Percentiles rank a stretch among this genome's conserved stretches.
Evolutionary conservation across 768 basidiomycete species (phyloP).

Genomic region (Boletus eberwhitei): DNA sequence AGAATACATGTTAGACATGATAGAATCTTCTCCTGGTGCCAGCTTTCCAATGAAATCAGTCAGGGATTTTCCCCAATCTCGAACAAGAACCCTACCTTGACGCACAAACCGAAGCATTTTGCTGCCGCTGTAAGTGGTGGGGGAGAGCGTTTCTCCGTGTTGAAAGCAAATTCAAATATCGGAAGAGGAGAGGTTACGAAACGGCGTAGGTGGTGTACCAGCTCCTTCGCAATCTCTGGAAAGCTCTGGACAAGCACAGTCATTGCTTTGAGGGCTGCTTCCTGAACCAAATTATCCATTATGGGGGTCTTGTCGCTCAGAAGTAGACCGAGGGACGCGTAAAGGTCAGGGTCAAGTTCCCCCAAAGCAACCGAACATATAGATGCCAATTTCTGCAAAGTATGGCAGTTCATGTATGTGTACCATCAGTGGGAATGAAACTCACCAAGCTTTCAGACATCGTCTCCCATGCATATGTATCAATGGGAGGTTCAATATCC

Average conservation of each 20-base stretch:
- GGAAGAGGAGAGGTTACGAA: slow-evolving; percentile 87
- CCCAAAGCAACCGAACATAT: slow-evolving; percentile 72
- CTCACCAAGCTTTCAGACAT: slow-evolving; percentile 85
- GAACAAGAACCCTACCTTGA: slow-evolving; percentile 50
- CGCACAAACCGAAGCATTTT: slow-evolving; percentile 85
- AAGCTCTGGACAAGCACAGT: slow-evolving; percentile 87
- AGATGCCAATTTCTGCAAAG: slow-evolving; percentile 73
- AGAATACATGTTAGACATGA: slow-evolving; percentile 96
- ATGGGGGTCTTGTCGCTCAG: slow-evolving; percentile 80
- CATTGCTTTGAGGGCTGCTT: slow-evolving; percentile 84
- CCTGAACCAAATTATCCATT: slow-evolving; percentile 80
- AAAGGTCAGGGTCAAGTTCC: slow-evolving; percentile 65
- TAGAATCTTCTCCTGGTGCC: slow-evolving; percentile 81
- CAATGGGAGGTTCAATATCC: slow-evolving; percentile 72
- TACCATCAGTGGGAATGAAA: slow-evolving; percentile 1
- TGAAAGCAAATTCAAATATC: slow-evolving; percentile 85
- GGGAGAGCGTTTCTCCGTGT: slow-evolving; percentile 66
- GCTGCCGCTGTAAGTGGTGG: slow-evolving; percentile 83
- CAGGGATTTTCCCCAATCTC: not conserved
- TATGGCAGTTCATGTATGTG: not conserved
- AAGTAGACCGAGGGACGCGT: slow-evolving; percentile 65
- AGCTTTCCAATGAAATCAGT: slow-evolving; percentile 43
- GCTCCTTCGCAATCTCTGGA: slow-evolving; percentile 67
- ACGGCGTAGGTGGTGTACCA: slow-evolving; percentile 77
- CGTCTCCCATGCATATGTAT: slow-evolving; percentile 92